Base-by-base conservation (phyloP, 768 basidiomycete genomes). In the Rhodotorula diobovata region DNA sequence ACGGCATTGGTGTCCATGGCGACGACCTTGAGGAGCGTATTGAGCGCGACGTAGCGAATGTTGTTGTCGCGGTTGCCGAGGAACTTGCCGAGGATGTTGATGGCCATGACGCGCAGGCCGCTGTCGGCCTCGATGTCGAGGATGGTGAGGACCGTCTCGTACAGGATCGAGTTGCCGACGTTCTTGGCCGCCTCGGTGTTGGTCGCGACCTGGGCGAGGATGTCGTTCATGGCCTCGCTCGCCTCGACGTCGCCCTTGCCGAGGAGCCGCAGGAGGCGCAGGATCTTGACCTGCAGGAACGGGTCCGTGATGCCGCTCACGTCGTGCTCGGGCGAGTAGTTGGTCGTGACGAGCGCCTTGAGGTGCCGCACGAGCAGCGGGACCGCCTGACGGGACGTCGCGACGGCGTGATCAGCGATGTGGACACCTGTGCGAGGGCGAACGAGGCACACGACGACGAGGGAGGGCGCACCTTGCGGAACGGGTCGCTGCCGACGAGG, bases 271-370 rank as follows among this genome's bases (percentile, higher is more conserved):
- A 99, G 83, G 50, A 99, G 83, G 20, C 93, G 88, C 34, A 99
- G 83, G 53, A 95, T 87, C 81, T 98, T 99, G 76, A 94, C 80
- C 80, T 95, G 93, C 14, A 94, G 83, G 84, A 94, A 94, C 14
- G 93, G 93, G 81, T 95, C 93, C 25, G 96, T 97, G 81, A 99
- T 96, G 48, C 96, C 96, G n/a, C 93, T 92, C 18, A 99, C 96
- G 76, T 99, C 96, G 78, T 98, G 96, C 80, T 98, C 96, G 34
- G 96, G 94, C 76, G 92, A 95, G 81, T 96, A 97, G 16, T 95
- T 95, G 8, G 94, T 96, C 0, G 95, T 93, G 53, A 91, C 91
- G 68, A 98, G 83, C 2, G 92, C 90, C 80, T 98, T 98, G 75
- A 99, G 85, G 77, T 96, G 93, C 73, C 93, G 89, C 63, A 98